These are phyloP conservation scores for Hortiboletus flavorubellus DNA, from an alignment of 768 basidiomycete species.

Conservation along the genomic window DNA sequence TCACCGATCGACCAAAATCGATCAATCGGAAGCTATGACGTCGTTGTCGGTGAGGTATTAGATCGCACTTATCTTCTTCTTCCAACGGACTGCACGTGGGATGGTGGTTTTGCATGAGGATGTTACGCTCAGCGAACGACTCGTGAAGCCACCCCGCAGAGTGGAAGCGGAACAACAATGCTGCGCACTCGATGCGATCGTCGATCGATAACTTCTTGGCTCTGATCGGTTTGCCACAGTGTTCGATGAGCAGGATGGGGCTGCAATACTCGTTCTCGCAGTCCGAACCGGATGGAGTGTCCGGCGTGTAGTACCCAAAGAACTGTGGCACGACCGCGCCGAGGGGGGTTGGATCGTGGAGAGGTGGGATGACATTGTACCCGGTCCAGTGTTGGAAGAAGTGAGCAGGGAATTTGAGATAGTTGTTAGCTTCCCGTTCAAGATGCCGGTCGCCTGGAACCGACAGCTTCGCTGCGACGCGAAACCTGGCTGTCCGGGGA, in stretches of 20 bases:
- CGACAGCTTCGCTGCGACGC: conserved; percentile 44
- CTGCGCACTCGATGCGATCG: conserved; percentile 36
- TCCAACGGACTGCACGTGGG: conserved; percentile 24
- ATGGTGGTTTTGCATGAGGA: conserved; percentile 42
- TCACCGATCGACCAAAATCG: conserved; percentile 43
- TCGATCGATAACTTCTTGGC: conserved; percentile 30
- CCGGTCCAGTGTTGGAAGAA: conserved; percentile 28
- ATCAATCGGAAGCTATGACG: conserved; percentile 41
- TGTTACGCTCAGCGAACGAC: conserved; percentile 43
- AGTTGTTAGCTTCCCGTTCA: conserved; percentile 23
- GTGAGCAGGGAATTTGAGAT: conserved; percentile 26
- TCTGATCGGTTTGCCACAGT: conserved; percentile 39
- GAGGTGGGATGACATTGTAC: conserved; percentile 22
- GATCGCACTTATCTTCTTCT: background rate
- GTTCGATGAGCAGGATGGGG: conserved; percentile 18
- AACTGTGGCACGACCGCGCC: conserved; percentile 58
- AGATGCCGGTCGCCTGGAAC: conserved; percentile 35
- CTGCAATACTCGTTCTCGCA: background rate
- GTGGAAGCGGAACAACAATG: conserved; percentile 40
- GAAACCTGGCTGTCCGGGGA: conserved; percentile 34
- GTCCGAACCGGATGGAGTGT: conserved; percentile 27
- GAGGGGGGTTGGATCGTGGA: conserved; percentile 45
- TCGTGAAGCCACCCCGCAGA: conserved; percentile 35
- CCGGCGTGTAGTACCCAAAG: conserved; percentile 52
- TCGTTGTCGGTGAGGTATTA: background rate